Evolutionary conservation across 2,329 filamentous ascomycete species (phyloP).

Genomic region (Aspergillus sp.): DNA sequence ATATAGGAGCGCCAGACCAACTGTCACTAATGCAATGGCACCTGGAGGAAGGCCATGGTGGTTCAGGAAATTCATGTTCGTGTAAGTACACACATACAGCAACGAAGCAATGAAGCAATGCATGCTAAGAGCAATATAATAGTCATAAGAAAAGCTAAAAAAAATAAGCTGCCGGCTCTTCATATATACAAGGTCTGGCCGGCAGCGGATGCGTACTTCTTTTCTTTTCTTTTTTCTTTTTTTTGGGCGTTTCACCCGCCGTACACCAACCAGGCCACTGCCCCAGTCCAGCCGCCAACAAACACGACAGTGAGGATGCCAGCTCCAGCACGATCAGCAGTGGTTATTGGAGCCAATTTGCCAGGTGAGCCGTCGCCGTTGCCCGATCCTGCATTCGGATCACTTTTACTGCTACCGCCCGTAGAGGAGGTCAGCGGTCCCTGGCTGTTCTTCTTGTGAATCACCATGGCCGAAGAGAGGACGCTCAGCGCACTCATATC

Average conservation of each 20-base stretch:
- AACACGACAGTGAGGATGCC: conserved; percentile 27
- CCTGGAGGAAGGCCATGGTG: too few relatives aligned
- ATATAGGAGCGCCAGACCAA: too few relatives aligned
- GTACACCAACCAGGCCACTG: conserved; percentile 24
- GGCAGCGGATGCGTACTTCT: too few relatives aligned
- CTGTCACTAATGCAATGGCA: too few relatives aligned
- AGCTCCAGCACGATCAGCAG: conserved; percentile 31
- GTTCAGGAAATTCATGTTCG: too few relatives aligned
- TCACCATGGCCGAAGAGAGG: conserved; percentile 24
- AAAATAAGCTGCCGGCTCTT: too few relatives aligned
- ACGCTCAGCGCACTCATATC: conserved; percentile 36
- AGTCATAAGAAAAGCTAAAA: too few relatives aligned
- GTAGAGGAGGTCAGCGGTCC: conserved; percentile 40
- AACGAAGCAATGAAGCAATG: too few relatives aligned
- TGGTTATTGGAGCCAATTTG: conserved; percentile 18
- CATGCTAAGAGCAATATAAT: too few relatives aligned
- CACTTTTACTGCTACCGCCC: conserved; percentile 51
- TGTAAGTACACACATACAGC: too few relatives aligned
- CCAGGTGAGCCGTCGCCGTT: conserved; percentile 7
- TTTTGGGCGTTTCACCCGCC: conserved; percentile 3
- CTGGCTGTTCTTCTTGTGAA: conserved; percentile 14
- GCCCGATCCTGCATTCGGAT: conserved; percentile 35
- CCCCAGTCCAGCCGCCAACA: conserved; percentile 18
- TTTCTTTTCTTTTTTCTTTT: too few relatives aligned
- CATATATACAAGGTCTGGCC: too few relatives aligned